Evolutionary conservation across 352 stramenopile genomes (phyloP).

Genomic region (Poterioochromonas sp.): DNA sequence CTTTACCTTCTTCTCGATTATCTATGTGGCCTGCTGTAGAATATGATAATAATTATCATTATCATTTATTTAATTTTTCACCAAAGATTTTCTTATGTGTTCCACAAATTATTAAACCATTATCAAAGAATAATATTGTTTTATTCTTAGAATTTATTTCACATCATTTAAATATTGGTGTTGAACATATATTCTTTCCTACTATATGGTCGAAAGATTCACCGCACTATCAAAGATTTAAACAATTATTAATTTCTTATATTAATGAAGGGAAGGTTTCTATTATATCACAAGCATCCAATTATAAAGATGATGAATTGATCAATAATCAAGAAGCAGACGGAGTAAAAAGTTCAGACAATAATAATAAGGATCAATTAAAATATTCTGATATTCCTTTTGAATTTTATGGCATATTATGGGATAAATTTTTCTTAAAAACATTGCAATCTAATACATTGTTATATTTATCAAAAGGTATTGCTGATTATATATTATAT

Average conservation of each 20-base stretch:
- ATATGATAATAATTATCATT: no score
- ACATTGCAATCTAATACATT: background rate
- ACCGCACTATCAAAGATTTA: background rate
- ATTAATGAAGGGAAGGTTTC: background rate
- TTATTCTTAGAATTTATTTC: constrained; percentile 17
- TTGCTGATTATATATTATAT: background rate
- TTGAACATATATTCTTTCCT: background rate
- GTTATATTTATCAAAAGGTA: constrained; percentile 12
- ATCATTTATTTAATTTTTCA: no score
- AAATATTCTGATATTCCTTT: background rate
- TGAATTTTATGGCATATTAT: background rate
- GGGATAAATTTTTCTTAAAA: background rate
- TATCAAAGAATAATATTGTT: no score
- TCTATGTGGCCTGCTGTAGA: no score
- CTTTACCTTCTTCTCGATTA: no score
- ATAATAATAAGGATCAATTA: no score
- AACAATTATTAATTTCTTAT: background rate
- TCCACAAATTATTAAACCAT: no score
- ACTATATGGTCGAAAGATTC: background rate
- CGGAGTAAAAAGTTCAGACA: no score
- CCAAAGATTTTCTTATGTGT: no score
- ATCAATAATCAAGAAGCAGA: no score
- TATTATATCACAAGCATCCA: no score
- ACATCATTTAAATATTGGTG: constrained; percentile 2
- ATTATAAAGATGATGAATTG: background rate